Base-by-base conservation (phyloP, 2,329 filamentous ascomycete genomes). In the Diaporthe citrichinensis region DNA sequence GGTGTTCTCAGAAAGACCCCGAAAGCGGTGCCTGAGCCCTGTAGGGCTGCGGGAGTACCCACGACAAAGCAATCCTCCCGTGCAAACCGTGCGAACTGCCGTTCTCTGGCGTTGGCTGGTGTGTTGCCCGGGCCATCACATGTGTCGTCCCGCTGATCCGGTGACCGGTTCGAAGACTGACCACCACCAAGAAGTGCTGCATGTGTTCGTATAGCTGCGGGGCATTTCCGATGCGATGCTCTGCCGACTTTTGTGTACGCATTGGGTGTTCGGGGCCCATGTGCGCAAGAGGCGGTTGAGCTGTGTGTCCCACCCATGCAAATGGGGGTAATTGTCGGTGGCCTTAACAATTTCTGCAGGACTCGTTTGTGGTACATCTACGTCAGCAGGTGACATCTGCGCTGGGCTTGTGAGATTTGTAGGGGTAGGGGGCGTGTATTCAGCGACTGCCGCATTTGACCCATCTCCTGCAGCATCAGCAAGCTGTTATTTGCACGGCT, bases 61-160 rank as follows among this genome's bases (percentile, higher is more conserved):
- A 62, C 49, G 57, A 59, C 57, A 53, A 62, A 72, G 71, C 71
- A 72, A 72, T 72, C 71, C 71, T 72, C 71, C 71, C 71, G 71
- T 55, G 58, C 46, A 53, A 55, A 55, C 58, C 57, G 51, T 65
- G 71, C 71, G 71, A 73, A 65, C 46, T 55, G 58, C 71, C 71
- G 58, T 44, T 34, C 17, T 36, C n/a, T 53, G 46, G 31, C 58
- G 71, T 55, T 34, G 49, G 1, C n/a, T 31, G 36, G 34, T 44
- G 46, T 41, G 20, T 34, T 59, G 46, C 55, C 46, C 57, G 20
- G 4, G 57, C 36, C 34, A 25, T 39, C 39, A 25, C 46, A 65
- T n/a, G 58, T 49, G 58, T 55, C 49, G 46, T 34, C 46, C 57
- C 36, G 71, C 41, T 59, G 55, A 14, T 59, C 39, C 55, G 39